Evolutionary conservation across 192 early-diverging fungal genomes (phyloP).

Genomic region (Chytriomyces confervae): DNA sequence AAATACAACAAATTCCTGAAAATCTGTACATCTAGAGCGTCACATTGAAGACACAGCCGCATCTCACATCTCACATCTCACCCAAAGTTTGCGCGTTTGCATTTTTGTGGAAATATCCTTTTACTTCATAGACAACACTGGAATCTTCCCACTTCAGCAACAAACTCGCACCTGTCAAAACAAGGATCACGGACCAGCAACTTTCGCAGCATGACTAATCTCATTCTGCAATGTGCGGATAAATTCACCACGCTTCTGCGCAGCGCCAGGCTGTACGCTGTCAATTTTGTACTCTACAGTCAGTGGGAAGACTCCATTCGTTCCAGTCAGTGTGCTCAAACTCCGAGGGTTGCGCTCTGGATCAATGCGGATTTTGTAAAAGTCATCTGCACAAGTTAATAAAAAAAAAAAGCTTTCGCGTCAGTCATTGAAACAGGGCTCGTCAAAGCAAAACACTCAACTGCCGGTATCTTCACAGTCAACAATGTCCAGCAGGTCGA

Average conservation of each 20-base stretch:
- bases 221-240: slow-evolving; percentile 22
- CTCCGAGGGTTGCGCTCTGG: slow-evolving; percentile 1
- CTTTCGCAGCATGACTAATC: neutral
- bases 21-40: too few relatives aligned
- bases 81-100: too few relatives aligned
- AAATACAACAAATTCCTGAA: too few relatives aligned
- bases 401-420: neutral
- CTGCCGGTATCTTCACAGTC: slow-evolving; percentile 40
- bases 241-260: slow-evolving; percentile 5
- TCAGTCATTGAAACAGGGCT: neutral
- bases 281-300: slow-evolving; percentile 33
- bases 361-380: slow-evolving; percentile 11
- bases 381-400: slow-evolving; percentile 12
- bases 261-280: slow-evolving; percentile 2
- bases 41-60: too few relatives aligned
- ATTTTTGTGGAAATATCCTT: too few relatives aligned
- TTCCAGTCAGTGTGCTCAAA: slow-evolving; percentile 15
- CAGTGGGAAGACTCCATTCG: slow-evolving; percentile 13
- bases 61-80: too few relatives aligned
- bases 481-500: slow-evolving; percentile 54
- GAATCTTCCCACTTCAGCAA: too few relatives aligned
- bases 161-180: too few relatives aligned
- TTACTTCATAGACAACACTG: too few relatives aligned
- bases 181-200: neutral
- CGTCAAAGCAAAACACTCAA: slow-evolving; percentile 15